Base-by-base conservation (phyloP, 345 rosid species). In the Angophora floribunda region DNA sequence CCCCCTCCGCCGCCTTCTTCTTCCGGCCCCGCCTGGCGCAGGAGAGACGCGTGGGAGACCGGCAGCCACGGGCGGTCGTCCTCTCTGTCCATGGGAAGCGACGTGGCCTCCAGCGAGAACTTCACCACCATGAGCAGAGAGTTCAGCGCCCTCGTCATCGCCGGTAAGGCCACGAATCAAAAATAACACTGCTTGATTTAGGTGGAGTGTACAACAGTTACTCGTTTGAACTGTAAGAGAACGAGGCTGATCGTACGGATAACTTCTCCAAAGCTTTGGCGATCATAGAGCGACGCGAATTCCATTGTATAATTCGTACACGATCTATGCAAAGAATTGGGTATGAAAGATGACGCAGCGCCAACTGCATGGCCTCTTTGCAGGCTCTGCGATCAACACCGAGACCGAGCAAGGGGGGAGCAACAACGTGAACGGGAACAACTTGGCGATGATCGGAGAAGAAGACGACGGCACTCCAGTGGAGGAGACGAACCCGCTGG, bases 91-190 rank as follows among this genome's bases (percentile, higher is more conserved):
- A 32, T 89, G 86, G 90, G 95, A 26, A 87, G 95, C 49, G 97
- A 91, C 88, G 93, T 89, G 13, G 91, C 91, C 49, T 85, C 95
- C 17, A 92, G 93, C 53, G 99, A 97, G 92, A 96, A 97, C 90
- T 98, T 98, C 92, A 95, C 98, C 57, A 92, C 95, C 94, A 95
- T 98, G 88, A 97, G 99, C 89, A 91, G 98, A 87, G 99, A 98
- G 51, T 98, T 98, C 94, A 98, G 93, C 93, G 99, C 99, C 61
- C 91, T 98, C n/a, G 99, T 98, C 55, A 90, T 98, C 51, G 98
- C 99, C 4, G 98, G 98, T 11, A 95, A 99, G 3, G 89, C 96
- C 49, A 80, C 89, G 55, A 89, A 86, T 61, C 52, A 17, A 17
- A 36, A 70, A 36, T 17, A 19, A 36, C 17, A 32, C 47, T 19